Percentiles rank a stretch among this genome's conserved stretches.
These are phyloP conservation scores for Trametes cubensis DNA, from an alignment of 768 basidiomycete species.

Conservation along the genomic window DNA sequence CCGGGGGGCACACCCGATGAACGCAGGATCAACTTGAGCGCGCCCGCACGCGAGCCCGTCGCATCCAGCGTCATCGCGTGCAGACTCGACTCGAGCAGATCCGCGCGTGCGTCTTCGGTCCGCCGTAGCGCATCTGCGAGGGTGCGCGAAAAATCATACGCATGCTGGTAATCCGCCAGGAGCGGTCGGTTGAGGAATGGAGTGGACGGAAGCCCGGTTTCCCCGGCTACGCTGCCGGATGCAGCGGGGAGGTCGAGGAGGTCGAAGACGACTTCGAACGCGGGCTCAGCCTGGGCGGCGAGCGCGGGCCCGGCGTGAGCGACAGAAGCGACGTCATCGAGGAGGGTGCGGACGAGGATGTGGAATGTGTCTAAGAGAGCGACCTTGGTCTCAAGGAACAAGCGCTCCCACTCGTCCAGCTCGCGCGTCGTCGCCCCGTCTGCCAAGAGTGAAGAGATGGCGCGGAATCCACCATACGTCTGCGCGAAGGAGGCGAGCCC, in stretches of 20 bases:
- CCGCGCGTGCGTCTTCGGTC: conserved; percentile 59
- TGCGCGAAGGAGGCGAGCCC: conserved; percentile 57
- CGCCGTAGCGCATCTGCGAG: conserved; percentile 49
- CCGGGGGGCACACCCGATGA: conserved; percentile 55
- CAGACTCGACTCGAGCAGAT: conserved; percentile 57
- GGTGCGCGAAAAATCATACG: conserved; percentile 59
- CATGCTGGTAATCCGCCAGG: conserved; percentile 71
- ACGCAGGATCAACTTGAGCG: conserved; percentile 62
- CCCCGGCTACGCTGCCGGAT: background rate
- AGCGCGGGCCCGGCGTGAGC: conserved; percentile 44
- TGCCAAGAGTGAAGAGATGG: conserved; percentile 30
- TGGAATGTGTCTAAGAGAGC: conserved; percentile 73
- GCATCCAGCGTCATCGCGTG: conserved; percentile 37
- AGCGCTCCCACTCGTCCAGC: conserved; percentile 67
- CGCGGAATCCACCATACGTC: conserved; percentile 60
- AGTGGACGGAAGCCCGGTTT: conserved; percentile 18
- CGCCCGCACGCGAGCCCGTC: conserved; percentile 45
- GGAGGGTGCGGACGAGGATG: conserved; percentile 49
- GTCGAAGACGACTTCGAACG: conserved; percentile 61
- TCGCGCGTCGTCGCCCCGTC: conserved; percentile 9
- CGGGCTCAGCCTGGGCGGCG: conserved; percentile 51
- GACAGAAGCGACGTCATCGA: conserved; percentile 47
- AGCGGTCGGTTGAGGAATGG: conserved; percentile 68
- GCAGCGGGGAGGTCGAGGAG: conserved; percentile 52
- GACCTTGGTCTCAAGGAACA: conserved; percentile 76